Conservation (phyloP, 2,329 filamentous ascomycete genomes). For the Calycina herbarum region DNA sequence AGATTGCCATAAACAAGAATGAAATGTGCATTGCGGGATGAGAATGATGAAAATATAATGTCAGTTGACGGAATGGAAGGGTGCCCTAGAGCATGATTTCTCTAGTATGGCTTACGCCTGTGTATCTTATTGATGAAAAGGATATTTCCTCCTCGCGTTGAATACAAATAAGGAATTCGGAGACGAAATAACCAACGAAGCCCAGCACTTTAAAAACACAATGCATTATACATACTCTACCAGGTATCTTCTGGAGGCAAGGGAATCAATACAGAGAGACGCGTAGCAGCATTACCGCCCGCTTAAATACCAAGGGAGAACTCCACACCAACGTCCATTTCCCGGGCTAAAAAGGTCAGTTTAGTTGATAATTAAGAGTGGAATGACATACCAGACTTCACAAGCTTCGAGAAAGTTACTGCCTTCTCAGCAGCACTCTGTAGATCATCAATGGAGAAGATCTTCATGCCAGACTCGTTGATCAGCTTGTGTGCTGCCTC, state of each 20-base stretch:
- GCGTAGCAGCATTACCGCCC: constrained; percentile 24
- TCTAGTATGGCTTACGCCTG: constrained; percentile 4
- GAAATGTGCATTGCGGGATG: not conserved
- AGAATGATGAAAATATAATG: not conserved
- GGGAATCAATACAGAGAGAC: constrained; percentile 38
- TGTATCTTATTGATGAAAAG: constrained; percentile 4
- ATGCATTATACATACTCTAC: constrained; percentile 38
- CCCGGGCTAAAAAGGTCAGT: constrained; percentile 63
- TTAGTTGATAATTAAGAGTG: constrained; percentile 6
- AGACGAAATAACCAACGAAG: not conserved
- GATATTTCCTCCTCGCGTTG: not conserved
- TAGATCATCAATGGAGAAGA: constrained; percentile 98
- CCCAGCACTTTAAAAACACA: constrained; percentile 11
- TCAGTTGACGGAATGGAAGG: not conserved
- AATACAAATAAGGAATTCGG: not conserved
- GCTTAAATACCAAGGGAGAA: constrained; percentile 85
- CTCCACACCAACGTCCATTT: constrained; percentile 96
- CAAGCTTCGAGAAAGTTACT: constrained; percentile 98
- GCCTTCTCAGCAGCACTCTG: constrained; percentile 97
- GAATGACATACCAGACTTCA: constrained; percentile 81
- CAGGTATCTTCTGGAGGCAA: constrained; percentile 29
- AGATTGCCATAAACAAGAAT: not conserved
- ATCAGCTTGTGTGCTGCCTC: constrained; percentile 89
- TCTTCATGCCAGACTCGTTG: constrained; percentile 98
- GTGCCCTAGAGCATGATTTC: constrained; percentile 2